Base-by-base conservation (phyloP, 2,329 filamentous ascomycete genomes). In the Blumeria graminis region DNA sequence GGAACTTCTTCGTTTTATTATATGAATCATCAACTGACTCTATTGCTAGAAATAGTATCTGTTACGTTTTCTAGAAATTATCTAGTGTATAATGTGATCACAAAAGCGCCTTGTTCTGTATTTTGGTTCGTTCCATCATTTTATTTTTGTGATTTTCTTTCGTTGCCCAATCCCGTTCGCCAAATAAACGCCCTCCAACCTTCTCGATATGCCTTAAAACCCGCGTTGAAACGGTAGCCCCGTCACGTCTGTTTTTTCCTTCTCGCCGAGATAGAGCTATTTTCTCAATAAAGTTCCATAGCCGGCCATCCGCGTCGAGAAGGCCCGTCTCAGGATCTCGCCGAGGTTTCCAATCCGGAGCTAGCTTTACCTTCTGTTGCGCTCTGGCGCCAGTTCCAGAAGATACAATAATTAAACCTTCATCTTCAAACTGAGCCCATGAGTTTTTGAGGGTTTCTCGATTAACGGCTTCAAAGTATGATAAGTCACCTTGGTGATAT, bases 381-480 rank as follows among this genome's bases (percentile, higher is more conserved):
- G 74, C 69, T 61, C 82, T 82, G 35, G 74, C 63, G 59, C 83
- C 82, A 62, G 81, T 82, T 39, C 69, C 71, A 63, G 84, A 85
- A 34, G 84, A 75, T 0, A 89, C 76, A 48, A 85, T 71, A 57
- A 96, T 75, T 60, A 96, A 93, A 8, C 88, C 86, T 63, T 96
- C 90, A 65, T 95, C 87, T 62, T 89, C 81, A 64, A 94, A 94
- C 14, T 87, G 80, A 39, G 79, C 75, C 69, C 90, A 95, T 0
- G 89, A 84, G 68, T 98, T 98, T 66, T 92, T 94, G 57, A 98
- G 76, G 0, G 89, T 94, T 68, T 98, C 90, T 64, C 95, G 95
- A 73, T 98, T 98, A 61, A 98, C 90, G 2, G 92, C 89, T 70
- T 98, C 92, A 62, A 95, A 96, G 70, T 98, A 98, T 34, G 84